A percentile compares a stretch with the other conserved stretches of the same genome.
Conservation (phyloP, 2,329 filamentous ascomycete genomes). For the Phialophora tarda region DNA sequence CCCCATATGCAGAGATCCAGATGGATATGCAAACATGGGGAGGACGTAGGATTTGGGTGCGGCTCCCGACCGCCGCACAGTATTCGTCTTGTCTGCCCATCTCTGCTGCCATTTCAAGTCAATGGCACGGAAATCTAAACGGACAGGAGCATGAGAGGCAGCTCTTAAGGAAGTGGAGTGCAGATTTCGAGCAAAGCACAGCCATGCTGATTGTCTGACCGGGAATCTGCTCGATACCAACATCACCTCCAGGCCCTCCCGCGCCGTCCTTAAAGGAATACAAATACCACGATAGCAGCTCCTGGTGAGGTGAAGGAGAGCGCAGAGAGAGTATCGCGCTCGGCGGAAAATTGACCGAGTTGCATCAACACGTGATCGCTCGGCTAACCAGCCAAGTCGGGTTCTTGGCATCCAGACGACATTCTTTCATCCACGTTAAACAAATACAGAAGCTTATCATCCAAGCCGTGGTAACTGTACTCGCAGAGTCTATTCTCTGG, state of each 20-base stretch:
- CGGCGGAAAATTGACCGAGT: not conserved
- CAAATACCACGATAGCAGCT: not conserved
- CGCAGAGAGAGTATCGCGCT: not conserved
- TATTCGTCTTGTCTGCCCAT: slow-evolving; percentile 47
- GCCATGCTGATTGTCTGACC: slow-evolving; percentile 13
- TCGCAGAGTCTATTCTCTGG: not conserved
- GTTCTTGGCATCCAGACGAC: not conserved
- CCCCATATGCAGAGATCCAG: slow-evolving; percentile 82
- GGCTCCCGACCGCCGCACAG: not conserved
- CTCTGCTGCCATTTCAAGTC: slow-evolving; percentile 62
- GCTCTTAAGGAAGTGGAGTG: slow-evolving; percentile 11
- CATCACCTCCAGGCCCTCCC: slow-evolving; percentile 30
- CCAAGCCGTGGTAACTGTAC: not conserved
- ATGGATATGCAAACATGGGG: slow-evolving; percentile 94
- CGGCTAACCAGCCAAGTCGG: not conserved
- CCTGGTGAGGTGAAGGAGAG: not conserved
- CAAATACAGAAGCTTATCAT: not conserved
- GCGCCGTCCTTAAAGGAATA: slow-evolving; percentile 4
- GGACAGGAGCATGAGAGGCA: slow-evolving; percentile 18
- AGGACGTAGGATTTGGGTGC: slow-evolving; percentile 69
- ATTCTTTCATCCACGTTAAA: not conserved
- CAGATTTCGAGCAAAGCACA: slow-evolving; percentile 21
- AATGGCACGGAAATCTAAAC: slow-evolving; percentile 54
- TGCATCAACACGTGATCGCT: not conserved
- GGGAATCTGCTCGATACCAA: slow-evolving; percentile 15